phyloP scores from a whole-genome alignment of 2,329 filamentous ascomycete genomes.

The Stagonosporopsis rhizophila region DNA sequence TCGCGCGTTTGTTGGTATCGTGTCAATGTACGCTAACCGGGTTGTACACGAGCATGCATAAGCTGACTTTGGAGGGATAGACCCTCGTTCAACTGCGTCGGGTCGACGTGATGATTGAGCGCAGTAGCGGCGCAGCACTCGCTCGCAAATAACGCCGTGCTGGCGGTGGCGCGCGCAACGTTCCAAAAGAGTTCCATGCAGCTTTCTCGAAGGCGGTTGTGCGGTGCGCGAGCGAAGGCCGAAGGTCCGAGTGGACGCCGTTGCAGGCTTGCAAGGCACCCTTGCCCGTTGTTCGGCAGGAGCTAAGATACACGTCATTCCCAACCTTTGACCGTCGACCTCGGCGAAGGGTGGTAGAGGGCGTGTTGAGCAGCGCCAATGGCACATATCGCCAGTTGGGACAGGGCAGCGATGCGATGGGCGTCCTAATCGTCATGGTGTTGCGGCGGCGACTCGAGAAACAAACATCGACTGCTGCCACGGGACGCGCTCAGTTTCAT shows the following conservation, averaged over 20 bases:
- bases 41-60: constrained; percentile 17
- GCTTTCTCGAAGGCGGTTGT: constrained; percentile 11
- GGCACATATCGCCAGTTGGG: constrained; percentile 4
- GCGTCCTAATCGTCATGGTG: neutral
- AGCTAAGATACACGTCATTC: constrained; percentile 16
- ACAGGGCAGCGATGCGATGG: neutral
- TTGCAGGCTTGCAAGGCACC: constrained; percentile 3
- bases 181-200: constrained; percentile 13
- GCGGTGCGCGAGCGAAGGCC: constrained; percentile 15
- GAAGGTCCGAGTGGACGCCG: constrained; percentile 15
- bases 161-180: neutral
- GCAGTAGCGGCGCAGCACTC: neutral
- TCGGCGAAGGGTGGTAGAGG: no score
- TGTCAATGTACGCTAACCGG: constrained; percentile 12
- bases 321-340: constrained; percentile 4
- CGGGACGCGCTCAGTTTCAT: constrained; percentile 18
- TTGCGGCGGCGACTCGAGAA: constrained; percentile 4
- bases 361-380: constrained; percentile 8
- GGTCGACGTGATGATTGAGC: neutral
- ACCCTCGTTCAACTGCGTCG: constrained; percentile 3
- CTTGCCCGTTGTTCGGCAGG: neutral
- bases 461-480: constrained; percentile 1
- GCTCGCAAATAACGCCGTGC: constrained; percentile 1
- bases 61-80: constrained; percentile 9
- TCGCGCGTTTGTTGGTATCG: constrained; percentile 19